A percentile compares a stretch with the other conserved stretches of the same genome.
phyloP scores from a whole-genome alignment of 345 rosid species.

The Rhodamnia argentea region DNA sequence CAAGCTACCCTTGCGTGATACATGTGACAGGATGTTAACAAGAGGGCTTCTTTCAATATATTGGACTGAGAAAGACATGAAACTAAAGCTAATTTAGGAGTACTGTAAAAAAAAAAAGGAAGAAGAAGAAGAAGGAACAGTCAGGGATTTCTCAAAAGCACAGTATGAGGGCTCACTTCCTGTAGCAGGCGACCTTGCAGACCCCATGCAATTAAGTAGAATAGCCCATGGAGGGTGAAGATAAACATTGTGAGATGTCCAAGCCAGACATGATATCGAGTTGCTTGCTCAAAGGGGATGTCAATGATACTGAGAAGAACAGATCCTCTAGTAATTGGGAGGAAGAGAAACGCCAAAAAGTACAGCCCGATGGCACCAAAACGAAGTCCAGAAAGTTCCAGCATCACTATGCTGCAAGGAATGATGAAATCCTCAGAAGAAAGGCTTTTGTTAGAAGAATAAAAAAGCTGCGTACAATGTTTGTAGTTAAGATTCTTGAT shows the following conservation, averaged over 20 bases:
- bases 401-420: constrained; percentile 22
- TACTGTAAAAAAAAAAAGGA: not conserved
- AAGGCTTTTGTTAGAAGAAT: not conserved
- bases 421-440: not conserved
- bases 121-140: not conserved
- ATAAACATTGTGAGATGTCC: constrained; percentile 80
- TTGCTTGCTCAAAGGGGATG: constrained; percentile 89
- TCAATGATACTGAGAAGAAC: constrained; percentile 69
- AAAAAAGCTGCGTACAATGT: not conserved
- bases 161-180: constrained; percentile 29
- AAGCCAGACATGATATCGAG: constrained; percentile 85
- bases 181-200: constrained; percentile 44
- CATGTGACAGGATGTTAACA: not conserved
- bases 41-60: not conserved
- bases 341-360: constrained; percentile 66
- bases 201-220: constrained; percentile 49
- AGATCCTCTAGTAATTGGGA: constrained; percentile 84
- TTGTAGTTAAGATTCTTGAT: not conserved
- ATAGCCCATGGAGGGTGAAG: constrained; percentile 72
- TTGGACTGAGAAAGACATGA: not conserved
- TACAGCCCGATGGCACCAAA: constrained; percentile 62
- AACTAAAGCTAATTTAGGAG: not conserved
- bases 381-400: constrained; percentile 53
- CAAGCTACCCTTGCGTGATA: not conserved
- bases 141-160: not conserved